Conservation (phyloP, 345 rosid genomes). For the Camelina hispida region DNA sequence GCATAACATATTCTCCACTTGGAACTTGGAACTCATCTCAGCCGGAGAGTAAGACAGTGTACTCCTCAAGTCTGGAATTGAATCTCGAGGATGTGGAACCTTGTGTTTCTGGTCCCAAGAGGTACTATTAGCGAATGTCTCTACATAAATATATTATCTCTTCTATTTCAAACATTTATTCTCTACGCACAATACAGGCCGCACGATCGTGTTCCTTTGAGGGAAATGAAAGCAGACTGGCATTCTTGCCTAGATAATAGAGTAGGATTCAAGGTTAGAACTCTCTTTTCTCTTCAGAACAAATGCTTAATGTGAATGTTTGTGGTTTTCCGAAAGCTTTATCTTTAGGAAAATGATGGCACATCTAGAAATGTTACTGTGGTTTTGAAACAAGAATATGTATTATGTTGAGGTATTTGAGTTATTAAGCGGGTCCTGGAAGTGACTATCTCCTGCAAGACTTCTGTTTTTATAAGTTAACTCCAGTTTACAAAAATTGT, state of each 20-base stretch:
- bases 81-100: conserved; percentile 7
- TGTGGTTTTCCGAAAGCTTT: background rate
- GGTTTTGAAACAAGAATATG: background rate
- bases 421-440: background rate
- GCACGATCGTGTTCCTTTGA: conserved; percentile 8
- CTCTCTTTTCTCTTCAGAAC: background rate
- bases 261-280: conserved; percentile 7
- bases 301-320: background rate
- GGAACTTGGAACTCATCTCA: background rate
- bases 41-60: background rate
- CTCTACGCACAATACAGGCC: background rate
- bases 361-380: background rate
- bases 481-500: background rate
- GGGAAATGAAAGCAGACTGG: conserved; percentile 1
- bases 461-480: background rate
- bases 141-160: background rate
- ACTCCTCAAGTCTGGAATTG: background rate
- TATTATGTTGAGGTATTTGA: background rate
- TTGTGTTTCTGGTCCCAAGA: conserved; percentile 10
- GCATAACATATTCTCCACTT: background rate
- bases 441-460: background rate
- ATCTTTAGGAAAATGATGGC: background rate
- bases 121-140: background rate
- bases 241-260: conserved; percentile 1
- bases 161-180: background rate